Conservation (phyloP, 352 stramenopile genomes). For the Phytophthora tubulina region DNA sequence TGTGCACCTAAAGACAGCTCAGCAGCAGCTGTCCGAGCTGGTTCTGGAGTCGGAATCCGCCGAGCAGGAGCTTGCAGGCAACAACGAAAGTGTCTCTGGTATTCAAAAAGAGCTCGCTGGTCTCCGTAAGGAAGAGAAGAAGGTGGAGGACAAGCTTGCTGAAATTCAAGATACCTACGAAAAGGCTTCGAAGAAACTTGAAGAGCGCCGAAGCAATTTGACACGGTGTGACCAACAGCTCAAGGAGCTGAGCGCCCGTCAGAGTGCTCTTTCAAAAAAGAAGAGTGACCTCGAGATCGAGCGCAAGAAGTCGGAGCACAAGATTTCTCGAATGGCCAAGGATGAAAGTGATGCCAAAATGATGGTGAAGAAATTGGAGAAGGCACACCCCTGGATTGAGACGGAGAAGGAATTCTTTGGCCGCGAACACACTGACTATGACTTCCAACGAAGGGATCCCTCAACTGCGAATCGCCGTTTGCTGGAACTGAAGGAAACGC, state of each 20-base stretch:
- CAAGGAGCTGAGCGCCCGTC: conserved; percentile 85
- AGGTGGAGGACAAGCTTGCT: conserved; percentile 71
- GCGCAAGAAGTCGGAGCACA: conserved; percentile 95
- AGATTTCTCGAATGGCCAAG: conserved; percentile 93
- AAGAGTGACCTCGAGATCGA: conserved; percentile 93
- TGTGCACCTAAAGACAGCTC: conserved; percentile 60
- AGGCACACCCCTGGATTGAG: conserved; percentile 97
- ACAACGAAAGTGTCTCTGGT: conserved; percentile 56
- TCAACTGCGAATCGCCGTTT: conserved; percentile 89
- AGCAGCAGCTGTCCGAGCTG: conserved; percentile 81
- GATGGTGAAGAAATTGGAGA: conserved; percentile 93
- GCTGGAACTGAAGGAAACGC: conserved; percentile 92
- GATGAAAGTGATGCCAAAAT: conserved; percentile 92
- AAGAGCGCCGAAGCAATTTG: conserved; percentile 75
- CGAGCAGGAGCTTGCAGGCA: conserved; percentile 68
- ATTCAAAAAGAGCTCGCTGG: conserved; percentile 72
- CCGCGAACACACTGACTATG: conserved; percentile 97
- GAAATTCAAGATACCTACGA: conserved; percentile 74
- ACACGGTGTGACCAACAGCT: conserved; percentile 93
- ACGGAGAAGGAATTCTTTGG: conserved; percentile 98
- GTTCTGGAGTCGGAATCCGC: conserved; percentile 80
- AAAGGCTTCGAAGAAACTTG: conserved; percentile 68
- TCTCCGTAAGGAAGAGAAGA: conserved; percentile 76
- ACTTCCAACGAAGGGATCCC: conserved; percentile 95
- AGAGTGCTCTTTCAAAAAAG: conserved; percentile 86